phyloP scores from a whole-genome alignment of 768 basidiomycete genomes.

The Tylopilus balloui region DNA sequence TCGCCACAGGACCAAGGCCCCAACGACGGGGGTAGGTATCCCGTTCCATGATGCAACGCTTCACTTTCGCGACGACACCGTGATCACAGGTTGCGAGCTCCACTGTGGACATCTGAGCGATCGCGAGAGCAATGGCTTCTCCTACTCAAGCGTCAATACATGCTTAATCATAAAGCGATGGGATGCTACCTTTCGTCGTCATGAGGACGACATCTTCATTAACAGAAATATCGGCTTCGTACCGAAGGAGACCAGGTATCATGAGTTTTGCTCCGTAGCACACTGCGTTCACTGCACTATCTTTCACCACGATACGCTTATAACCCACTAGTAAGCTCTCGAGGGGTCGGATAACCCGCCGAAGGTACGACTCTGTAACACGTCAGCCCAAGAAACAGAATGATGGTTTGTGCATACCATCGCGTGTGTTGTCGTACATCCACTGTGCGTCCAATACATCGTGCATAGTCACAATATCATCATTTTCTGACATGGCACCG shows the following conservation, averaged over 20 bases:
- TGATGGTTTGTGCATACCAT: constrained; percentile 52
- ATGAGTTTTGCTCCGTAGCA: constrained; percentile 99
- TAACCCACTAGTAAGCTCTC: constrained; percentile 93
- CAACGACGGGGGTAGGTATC: constrained; percentile 97
- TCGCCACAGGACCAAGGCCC: constrained; percentile 96
- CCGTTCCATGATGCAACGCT: constrained; percentile 99
- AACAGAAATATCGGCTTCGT: constrained; percentile 90
- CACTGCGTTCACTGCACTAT: constrained; percentile 97
- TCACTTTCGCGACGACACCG: constrained; percentile 98
- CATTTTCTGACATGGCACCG: constrained; percentile 96
- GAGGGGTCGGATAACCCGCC: constrained; percentile 89
- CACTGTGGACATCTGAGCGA: constrained; percentile 98
- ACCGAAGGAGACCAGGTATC: constrained; percentile 97
- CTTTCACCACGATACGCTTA: constrained; percentile 98
- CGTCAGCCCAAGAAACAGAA: constrained; percentile 12
- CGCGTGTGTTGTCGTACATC: constrained; percentile 95
- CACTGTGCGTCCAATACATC: constrained; percentile 99
- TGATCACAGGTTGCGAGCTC: constrained; percentile 98
- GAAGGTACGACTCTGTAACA: constrained; percentile 83
- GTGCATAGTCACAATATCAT: constrained; percentile 99
- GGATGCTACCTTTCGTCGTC: constrained; percentile 85
- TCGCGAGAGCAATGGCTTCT: constrained; percentile 90
- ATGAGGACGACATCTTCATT: constrained; percentile 97
- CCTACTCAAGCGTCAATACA: constrained; percentile 38
- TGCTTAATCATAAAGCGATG: not conserved